These are phyloP conservation scores for Metschnikowia henanensis DNA, from an alignment of 805 yeast species.

Conservation along the genomic window DNA sequence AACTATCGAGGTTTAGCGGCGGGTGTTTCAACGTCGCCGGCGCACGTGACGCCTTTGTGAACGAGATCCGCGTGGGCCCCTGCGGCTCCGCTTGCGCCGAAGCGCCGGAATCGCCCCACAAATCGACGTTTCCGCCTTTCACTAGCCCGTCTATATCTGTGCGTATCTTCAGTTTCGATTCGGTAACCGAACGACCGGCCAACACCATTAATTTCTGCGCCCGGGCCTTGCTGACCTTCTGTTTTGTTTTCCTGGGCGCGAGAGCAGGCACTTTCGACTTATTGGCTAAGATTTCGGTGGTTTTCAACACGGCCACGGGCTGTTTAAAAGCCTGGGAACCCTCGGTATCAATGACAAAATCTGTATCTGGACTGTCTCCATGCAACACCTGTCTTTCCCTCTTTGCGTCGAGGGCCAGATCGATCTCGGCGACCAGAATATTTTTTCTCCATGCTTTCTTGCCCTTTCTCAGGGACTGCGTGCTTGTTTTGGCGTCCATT, in stretches of 20 bases:
- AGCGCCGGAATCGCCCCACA: conserved; percentile 57
- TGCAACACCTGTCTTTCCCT: conserved; percentile 59
- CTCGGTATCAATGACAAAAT: conserved; percentile 48
- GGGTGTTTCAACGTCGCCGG: conserved; percentile 56
- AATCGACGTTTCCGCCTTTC: conserved; percentile 50
- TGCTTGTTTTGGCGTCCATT: conserved; percentile 34
- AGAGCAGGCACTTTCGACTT: conserved; percentile 79
- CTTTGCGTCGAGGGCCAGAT: conserved; percentile 63
- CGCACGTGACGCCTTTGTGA: conserved; percentile 44
- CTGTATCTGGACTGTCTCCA: conserved; percentile 56
- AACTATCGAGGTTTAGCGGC: conserved; percentile 54
- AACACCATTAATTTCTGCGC: conserved; percentile 65
- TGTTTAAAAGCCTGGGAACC: conserved; percentile 36
- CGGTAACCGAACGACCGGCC: conserved; percentile 71
- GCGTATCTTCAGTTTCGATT: conserved; percentile 48
- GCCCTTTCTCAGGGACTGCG: conserved; percentile 86
- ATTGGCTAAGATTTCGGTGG: conserved; percentile 65
- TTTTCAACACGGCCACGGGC: conserved; percentile 49
- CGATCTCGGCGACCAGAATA: conserved; percentile 81
- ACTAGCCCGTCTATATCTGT: conserved; percentile 66
- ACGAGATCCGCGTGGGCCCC: conserved; percentile 21
- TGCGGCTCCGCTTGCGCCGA: conserved; percentile 12
- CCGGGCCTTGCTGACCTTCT: conserved; percentile 66
- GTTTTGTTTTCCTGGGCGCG: conserved; percentile 40
- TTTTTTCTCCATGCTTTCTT: conserved; percentile 93